phyloP scores from a whole-genome alignment of 192 early-diverging fungal genomes.

The Linnemannia hyalina region DNA sequence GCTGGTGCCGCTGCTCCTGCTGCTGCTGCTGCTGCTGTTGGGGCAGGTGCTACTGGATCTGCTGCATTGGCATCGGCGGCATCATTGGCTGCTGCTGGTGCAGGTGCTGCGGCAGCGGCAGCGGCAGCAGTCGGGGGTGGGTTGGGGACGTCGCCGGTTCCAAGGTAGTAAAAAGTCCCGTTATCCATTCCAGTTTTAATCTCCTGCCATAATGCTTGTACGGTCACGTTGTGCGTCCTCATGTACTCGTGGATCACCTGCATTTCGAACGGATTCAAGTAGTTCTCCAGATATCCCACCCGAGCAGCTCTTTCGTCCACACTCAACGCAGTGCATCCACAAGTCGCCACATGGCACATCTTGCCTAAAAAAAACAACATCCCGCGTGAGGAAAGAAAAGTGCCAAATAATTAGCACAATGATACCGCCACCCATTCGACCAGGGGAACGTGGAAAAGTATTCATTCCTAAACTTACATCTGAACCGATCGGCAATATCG shows the following conservation, averaged over 20 bases:
- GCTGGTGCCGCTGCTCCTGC: not conserved
- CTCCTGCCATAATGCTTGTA: slow-evolving; percentile 17
- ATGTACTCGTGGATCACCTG: slow-evolving; percentile 20
- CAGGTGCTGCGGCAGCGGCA: not conserved
- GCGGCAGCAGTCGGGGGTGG: not conserved
- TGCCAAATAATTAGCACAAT: not conserved
- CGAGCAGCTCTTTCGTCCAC: slow-evolving; percentile 24
- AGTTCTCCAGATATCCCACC: not conserved
- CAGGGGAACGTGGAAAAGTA: not conserved
- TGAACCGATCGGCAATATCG: slow-evolving; percentile 16
- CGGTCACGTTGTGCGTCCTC: not conserved
- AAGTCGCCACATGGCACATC: slow-evolving; percentile 31
- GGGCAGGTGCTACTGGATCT: not conserved
- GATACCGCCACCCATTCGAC: not conserved
- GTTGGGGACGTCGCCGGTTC: not conserved
- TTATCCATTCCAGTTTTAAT: slow-evolving; percentile 35
- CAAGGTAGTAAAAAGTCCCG: slow-evolving; percentile 22
- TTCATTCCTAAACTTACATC: slow-evolving; percentile 17
- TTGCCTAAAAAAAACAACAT: slow-evolving; percentile 19
- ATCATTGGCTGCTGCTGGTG: not conserved
- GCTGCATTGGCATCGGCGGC: not conserved
- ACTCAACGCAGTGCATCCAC: slow-evolving; percentile 22
- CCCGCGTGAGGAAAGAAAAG: not conserved
- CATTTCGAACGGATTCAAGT: slow-evolving; percentile 23
- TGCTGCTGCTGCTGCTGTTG: not conserved